These are phyloP conservation scores for Rhizophagus clarus DNA, from an alignment of 192 early-diverging fungal genomes.

Conservation along the genomic window DNA sequence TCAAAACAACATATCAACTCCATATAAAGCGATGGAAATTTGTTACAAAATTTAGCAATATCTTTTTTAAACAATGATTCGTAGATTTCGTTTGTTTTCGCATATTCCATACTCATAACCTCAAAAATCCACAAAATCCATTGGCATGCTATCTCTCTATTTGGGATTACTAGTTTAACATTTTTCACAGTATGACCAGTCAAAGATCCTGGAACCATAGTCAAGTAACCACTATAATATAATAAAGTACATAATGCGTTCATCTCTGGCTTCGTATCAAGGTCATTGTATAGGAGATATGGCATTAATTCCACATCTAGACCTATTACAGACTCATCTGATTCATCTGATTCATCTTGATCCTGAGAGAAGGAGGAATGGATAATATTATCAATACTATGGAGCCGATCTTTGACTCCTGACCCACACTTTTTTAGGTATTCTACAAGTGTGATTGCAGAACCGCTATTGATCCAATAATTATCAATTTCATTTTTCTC, in stretches of 20 bases:
- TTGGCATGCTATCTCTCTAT: not conserved
- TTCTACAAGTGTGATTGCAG: not conserved
- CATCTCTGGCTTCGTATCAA: not conserved
- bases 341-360: too few relatives aligned
- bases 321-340: not conserved
- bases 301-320: not conserved
- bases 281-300: not conserved
- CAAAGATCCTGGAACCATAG: not conserved
- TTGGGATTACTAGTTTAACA: not conserved
- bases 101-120: not conserved
- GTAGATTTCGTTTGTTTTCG: not conserved
- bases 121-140: not conserved
- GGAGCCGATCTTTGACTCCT: not conserved
- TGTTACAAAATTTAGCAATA: not conserved
- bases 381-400: not conserved
- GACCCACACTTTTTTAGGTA: not conserved
- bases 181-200: not conserved
- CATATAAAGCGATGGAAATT: not conserved
- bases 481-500: not conserved
- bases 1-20: not conserved
- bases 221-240: constrained; percentile 7
- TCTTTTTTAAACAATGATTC: not conserved
- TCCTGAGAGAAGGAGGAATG: not conserved
- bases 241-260: not conserved
- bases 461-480: constrained; percentile 21